These are phyloP conservation scores for Binderoboletus segoi DNA, from an alignment of 1,284 basidiomycete genomes.

Conservation along the genomic window DNA sequence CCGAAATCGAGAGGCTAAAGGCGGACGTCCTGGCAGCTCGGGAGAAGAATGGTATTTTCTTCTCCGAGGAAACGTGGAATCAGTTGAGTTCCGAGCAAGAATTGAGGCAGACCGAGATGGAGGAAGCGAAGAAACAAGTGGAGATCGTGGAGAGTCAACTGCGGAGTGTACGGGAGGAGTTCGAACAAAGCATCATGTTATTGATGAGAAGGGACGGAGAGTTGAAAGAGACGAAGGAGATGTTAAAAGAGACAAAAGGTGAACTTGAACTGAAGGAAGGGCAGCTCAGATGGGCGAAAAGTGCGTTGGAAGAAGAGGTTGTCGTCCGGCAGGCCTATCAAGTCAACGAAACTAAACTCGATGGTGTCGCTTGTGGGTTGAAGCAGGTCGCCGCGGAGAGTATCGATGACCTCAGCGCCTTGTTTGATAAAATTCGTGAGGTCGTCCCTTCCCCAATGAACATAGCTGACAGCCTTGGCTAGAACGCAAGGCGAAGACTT, in stretches of 20 bases:
- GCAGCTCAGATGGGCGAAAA: constrained; percentile 58
- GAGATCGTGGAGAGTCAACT: constrained; percentile 85
- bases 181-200: constrained; percentile 82
- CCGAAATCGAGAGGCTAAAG: constrained; percentile 95
- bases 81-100: constrained; percentile 82
- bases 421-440: constrained; percentile 86
- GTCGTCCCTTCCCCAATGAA: constrained; percentile 3
- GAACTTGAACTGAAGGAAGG: constrained; percentile 54
- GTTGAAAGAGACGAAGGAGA: constrained; percentile 64
- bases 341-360: constrained; percentile 70
- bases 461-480: constrained; percentile 15
- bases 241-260: constrained; percentile 56
- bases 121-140: constrained; percentile 81
- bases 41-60: constrained; percentile 94
- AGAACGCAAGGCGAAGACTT: constrained; percentile 78
- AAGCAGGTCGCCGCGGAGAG: constrained; percentile 70
- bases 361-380: constrained; percentile 71
- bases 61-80: constrained; percentile 87
- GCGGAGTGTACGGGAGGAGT: constrained; percentile 81
- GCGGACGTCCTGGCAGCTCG: constrained; percentile 87
- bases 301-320: constrained; percentile 74
- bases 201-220: constrained; percentile 78
- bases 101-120: constrained; percentile 70
- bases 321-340: constrained; percentile 78
- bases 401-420: constrained; percentile 68